Conservation (phyloP, 768 basidiomycete genomes). For the Daedalea quercina region DNA sequence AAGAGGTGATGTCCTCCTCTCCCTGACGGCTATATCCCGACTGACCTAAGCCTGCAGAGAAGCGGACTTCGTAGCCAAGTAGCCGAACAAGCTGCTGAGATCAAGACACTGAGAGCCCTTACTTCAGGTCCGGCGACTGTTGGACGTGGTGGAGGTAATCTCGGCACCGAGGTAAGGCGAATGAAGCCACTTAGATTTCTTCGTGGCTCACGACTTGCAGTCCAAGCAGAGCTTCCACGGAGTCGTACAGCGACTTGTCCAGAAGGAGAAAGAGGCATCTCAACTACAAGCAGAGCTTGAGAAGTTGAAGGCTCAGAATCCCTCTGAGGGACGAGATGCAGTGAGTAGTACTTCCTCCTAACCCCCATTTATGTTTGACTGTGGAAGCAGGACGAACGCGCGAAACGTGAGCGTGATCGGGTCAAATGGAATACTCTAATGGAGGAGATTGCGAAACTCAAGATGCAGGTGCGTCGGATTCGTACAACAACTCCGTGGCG, state of each 20-base stretch:
- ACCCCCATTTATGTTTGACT: not conserved
- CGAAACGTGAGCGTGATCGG: conserved; percentile 69
- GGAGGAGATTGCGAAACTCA: conserved; percentile 69
- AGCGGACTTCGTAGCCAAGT: conserved; percentile 46
- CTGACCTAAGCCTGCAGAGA: conserved; percentile 29
- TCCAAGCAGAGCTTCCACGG: conserved; percentile 55
- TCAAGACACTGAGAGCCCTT: conserved; percentile 57
- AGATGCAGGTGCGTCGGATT: conserved; percentile 57
- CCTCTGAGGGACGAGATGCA: conserved; percentile 48
- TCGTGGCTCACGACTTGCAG: conserved; percentile 5
- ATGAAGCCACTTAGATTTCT: not conserved
- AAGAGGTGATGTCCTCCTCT: conserved; percentile 44
- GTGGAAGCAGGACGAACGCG: conserved; percentile 56
- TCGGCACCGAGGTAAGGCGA: conserved; percentile 48
- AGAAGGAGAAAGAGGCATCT: conserved; percentile 81
- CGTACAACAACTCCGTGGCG: too few species aligned
- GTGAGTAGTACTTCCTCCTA: conserved; percentile 32
- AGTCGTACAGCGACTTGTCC: conserved; percentile 70
- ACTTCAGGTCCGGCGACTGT: conserved; percentile 30
- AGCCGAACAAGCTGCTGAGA: conserved; percentile 58
- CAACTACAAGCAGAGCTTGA: conserved; percentile 71
- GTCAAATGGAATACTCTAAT: conserved; percentile 64
- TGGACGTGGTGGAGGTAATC: conserved; percentile 37
- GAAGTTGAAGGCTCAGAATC: conserved; percentile 50
- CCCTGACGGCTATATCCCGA: not conserved